phyloP scores from a whole-genome alignment of 2,329 filamentous ascomycete species.

The Fusarium circinatum region DNA sequence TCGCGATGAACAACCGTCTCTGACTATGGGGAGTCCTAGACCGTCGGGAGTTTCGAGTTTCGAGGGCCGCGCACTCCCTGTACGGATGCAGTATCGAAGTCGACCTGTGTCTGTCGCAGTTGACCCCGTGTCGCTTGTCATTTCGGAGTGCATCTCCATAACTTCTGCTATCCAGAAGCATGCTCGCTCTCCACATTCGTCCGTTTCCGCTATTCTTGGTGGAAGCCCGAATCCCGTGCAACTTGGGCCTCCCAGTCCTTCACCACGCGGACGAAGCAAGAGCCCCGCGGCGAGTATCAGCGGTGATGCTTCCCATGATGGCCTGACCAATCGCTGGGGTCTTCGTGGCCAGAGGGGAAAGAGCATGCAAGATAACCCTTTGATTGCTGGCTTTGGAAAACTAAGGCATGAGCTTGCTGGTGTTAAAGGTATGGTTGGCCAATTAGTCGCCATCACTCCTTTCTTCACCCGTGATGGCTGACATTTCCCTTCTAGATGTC shows the following conservation, averaged over 20 bases:
- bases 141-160: constrained; percentile 98
- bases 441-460: background rate
- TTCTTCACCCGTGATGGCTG: constrained; percentile 9
- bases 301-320: constrained; percentile 62
- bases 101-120: constrained; percentile 81
- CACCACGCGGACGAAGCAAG: constrained; percentile 55
- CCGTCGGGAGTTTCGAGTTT: constrained; percentile 32
- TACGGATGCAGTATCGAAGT: constrained; percentile 68
- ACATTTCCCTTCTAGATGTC: constrained; percentile 71
- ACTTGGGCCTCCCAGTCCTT: constrained; percentile 59
- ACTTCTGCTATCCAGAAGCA: constrained; percentile 98
- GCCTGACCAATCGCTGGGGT: constrained; percentile 87
- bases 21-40: constrained; percentile 43
- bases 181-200: constrained; percentile 94
- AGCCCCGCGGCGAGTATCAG: constrained; percentile 48
- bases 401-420: constrained; percentile 87
- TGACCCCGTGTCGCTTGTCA: constrained; percentile 90
- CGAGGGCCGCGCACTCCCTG: constrained; percentile 46
- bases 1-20: constrained; percentile 44
- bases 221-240: constrained; percentile 71
- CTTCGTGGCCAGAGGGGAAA: constrained; percentile 94
- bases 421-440: constrained; percentile 72
- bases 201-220: constrained; percentile 93
- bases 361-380: constrained; percentile 95
- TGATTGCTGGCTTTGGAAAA: constrained; percentile 94